Evolutionary conservation across 176 grass and related monocot species (phyloP).

Genomic region (Elymus sibiricus): DNA sequence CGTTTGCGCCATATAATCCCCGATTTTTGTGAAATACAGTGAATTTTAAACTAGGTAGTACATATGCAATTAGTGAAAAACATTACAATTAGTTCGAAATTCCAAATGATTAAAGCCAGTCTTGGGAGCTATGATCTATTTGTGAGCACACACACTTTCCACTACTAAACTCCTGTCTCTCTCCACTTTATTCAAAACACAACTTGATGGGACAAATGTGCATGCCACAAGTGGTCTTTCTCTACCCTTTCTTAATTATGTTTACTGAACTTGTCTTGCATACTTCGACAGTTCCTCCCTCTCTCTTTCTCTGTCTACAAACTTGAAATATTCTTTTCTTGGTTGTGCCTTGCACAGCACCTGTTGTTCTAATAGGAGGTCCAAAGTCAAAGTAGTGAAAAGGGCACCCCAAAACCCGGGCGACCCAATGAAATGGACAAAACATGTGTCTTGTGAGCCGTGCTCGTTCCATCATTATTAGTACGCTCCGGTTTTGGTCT

Average conservation of each 20-base stretch:
- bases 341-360: slow-evolving; percentile 22
- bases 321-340: not conserved
- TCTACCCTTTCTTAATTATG: slow-evolving; percentile 41
- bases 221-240: slow-evolving; percentile 56
- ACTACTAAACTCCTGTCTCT: slow-evolving; percentile 3
- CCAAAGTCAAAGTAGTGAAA: slow-evolving; percentile 77
- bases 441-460: slow-evolving; percentile 67
- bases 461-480: slow-evolving; percentile 48
- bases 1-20: not conserved
- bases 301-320: not conserved
- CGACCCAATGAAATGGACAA: slow-evolving; percentile 63
- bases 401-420: slow-evolving; percentile 76
- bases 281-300: not conserved
- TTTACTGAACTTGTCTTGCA: slow-evolving; percentile 26
- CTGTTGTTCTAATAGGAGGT: slow-evolving; percentile 33
- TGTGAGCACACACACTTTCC: slow-evolving; percentile 22
- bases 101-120: slow-evolving; percentile 38
- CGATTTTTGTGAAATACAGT: not conserved
- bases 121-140: not conserved
- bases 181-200: slow-evolving; percentile 37
- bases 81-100: not conserved
- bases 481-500: slow-evolving; percentile 24
- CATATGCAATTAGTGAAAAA: not conserved
- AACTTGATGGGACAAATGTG: slow-evolving; percentile 38
- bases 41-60: not conserved